Conservation (phyloP, 2,329 filamentous ascomycete species). For the Alternaria angustiovoidea region DNA sequence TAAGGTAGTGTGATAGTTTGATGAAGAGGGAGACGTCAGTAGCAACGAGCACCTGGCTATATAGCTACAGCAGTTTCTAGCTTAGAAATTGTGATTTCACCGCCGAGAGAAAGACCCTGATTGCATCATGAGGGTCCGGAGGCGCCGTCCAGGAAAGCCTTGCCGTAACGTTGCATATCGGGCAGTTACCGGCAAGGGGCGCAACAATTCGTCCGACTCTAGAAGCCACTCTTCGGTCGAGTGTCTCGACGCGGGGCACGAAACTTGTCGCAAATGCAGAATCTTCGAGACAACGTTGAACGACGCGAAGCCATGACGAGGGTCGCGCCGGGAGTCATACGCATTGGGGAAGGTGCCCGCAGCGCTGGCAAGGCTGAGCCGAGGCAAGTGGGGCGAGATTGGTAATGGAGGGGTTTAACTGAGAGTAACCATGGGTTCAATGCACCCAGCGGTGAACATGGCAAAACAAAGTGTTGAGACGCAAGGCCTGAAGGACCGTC, state of each 20-base stretch:
- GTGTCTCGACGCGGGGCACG: constrained; percentile 6
- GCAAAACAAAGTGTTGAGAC: neutral
- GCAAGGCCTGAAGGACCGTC: neutral
- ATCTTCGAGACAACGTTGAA: constrained; percentile 14
- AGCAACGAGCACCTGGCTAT: constrained; percentile 16
- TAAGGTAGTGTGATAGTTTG: constrained; percentile 1
- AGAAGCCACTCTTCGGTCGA: constrained; percentile 5
- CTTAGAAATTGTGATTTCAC: constrained; percentile 18
- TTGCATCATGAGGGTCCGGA: constrained; percentile 26
- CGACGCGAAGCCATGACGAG: constrained; percentile 26
- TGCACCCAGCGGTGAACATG: neutral
- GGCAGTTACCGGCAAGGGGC: constrained; percentile 20
- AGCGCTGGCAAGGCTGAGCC: constrained; percentile 22
- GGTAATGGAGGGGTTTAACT: constrained; percentile 21
- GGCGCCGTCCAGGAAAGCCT: neutral
- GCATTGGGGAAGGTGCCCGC: constrained; percentile 26
- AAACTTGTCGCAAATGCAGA: constrained; percentile 16
- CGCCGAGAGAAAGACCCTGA: constrained; percentile 15
- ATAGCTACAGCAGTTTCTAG: constrained; percentile 13
- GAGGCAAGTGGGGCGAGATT: constrained; percentile 39
- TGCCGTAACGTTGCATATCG: constrained; percentile 8
- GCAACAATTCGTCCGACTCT: constrained; percentile 3
- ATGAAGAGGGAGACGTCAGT: constrained; percentile 5
- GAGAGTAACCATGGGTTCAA: neutral
- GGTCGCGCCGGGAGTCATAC: constrained; percentile 21